Evolutionary conservation across 257 asterid genomes (phyloP), one percentile per base, ranked within the genome.

Genomic region (Solanum habrochaites): DNA sequence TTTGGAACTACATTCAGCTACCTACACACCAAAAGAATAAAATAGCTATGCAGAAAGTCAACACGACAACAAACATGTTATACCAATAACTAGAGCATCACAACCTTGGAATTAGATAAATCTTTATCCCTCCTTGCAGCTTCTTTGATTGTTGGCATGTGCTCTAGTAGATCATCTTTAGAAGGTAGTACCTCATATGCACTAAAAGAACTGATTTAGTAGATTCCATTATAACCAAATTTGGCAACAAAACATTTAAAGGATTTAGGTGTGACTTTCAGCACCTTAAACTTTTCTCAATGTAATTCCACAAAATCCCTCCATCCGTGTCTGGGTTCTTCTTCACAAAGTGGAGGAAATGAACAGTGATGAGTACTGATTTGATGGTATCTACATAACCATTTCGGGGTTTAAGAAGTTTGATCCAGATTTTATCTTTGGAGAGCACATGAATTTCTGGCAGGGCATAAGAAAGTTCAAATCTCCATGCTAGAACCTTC

Each of bases 401-500:
- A 78, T 88, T 91, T 78, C 87, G 89, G 40, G 98, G 98, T 47
- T 56, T 90, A 39, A 88, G 91, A 62, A 95, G 95, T 91, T 90
- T 92, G 29, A 93, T 89, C 98, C 97, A 95, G 82, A 56, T 47
- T 81, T 88, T 89, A 39, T 91, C 88, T 80, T 89, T 89, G 31
- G 87, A 70, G 71, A 93, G 93, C 67, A 90, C 96, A 87, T 90
- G 87, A 78, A 94, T 85, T 85, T 90, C 95, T 6, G 98, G 96
- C 62, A 56, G 85, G 86, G n/a, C 88, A 81, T 82, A 85, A 31
- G 92, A 91, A 35, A 95, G 93, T 15, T 90, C 91, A 85, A 92
- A 91, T 88, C 88, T 94, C 98, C 98, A 94, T 12, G 96, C 98
- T 73, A 88, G 72, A 10, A 88, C 94, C 90, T 88, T 90, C 92